Evolutionary conservation across 2,329 filamentous ascomycete species (phyloP), one percentile per base, ranked within the genome.

Genomic region (Fusarium cicatricum): DNA sequence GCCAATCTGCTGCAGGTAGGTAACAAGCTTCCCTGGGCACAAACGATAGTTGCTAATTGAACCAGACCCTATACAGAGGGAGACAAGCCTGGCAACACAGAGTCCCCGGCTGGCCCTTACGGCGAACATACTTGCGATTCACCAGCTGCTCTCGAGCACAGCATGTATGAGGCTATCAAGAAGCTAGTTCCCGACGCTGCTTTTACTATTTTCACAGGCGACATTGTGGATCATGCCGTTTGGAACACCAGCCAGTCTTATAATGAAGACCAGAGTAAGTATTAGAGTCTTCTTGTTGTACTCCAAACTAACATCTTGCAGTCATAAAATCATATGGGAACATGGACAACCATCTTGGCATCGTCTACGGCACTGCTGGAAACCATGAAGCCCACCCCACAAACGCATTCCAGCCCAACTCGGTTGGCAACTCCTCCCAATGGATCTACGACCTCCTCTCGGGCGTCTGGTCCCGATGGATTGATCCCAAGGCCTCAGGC

Each of bases 191-290:
- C 78, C 1, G 73, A 83, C 52, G 78, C 81, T 0, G 75, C 77
- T 2, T 84, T 87, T 55, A 74, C 78, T n/a, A 76, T 87, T 43
- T 87, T 85, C 70, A 87, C 84, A 0, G 85, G 85, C 6, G 84
- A 87, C 55, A 77, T 86, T 23, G 75, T 85, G 10, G 81, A 85
- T 52, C 81, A 84, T 52, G 78, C 75, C 2, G 65, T 82, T 42
- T 82, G 80, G 80, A 74, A 77, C 48, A 81, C 79, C 2, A 75
- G 72, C 17, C 41, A 69, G 37, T 38, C 65, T 12, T 70, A 72
- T 48, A 77, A 76, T 39, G 53, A 64, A 14, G 44, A 69, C 8
- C 58, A 64, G 28, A 73, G 74, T 75, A 46, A 40, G 70, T 52
- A 11, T 32, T n/a, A 4, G n/a, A 11, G 9, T 15, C 5, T 19